Percentiles rank a stretch among this genome's conserved stretches.
Conservation (phyloP, 768 basidiomycete species). For the Pleurotus pulmonarius region DNA sequence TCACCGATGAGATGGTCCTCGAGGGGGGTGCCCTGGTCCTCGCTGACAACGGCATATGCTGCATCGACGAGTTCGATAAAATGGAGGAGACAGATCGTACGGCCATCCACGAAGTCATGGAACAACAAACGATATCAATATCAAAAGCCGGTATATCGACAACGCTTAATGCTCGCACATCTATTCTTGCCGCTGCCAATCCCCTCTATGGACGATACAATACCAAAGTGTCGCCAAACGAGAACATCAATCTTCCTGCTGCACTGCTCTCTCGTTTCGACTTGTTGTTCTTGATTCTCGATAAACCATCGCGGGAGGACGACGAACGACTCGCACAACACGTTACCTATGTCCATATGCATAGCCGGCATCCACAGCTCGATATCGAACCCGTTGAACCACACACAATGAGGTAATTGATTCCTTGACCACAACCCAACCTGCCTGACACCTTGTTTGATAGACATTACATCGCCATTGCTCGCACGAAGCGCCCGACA, state of each 20-base stretch:
- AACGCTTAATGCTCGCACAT: slow-evolving; percentile 95
- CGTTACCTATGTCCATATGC: slow-evolving; percentile 98
- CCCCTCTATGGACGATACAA: slow-evolving; percentile 98
- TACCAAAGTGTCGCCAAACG: slow-evolving; percentile 94
- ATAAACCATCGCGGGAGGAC: slow-evolving; percentile 92
- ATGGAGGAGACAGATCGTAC: slow-evolving; percentile 99
- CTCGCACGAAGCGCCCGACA: slow-evolving; percentile 84
- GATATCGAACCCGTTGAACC: slow-evolving; percentile 85
- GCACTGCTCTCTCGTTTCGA: slow-evolving; percentile 96
- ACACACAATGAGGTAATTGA: slow-evolving; percentile 72
- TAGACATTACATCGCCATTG: slow-evolving; percentile 93
- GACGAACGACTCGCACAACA: slow-evolving; percentile 96
- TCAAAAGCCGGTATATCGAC: slow-evolving; percentile 99
- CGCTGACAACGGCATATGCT: slow-evolving; percentile 99
- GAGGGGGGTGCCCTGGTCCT: slow-evolving; percentile 99
- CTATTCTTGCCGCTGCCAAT: slow-evolving; percentile 96
- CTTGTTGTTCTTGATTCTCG: slow-evolving; percentile 92
- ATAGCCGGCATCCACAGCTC: slow-evolving; percentile 83
- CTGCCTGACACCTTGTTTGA: neutral
- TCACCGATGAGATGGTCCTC: slow-evolving; percentile 98
- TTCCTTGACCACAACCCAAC: neutral
- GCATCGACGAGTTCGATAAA: slow-evolving; percentile 99
- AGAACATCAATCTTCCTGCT: slow-evolving; percentile 98
- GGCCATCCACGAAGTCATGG: slow-evolving; percentile 99
- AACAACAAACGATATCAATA: slow-evolving; percentile 99